phyloP scores from a whole-genome alignment of 306 rosid species.

The Coriaria nepalensis region DNA sequence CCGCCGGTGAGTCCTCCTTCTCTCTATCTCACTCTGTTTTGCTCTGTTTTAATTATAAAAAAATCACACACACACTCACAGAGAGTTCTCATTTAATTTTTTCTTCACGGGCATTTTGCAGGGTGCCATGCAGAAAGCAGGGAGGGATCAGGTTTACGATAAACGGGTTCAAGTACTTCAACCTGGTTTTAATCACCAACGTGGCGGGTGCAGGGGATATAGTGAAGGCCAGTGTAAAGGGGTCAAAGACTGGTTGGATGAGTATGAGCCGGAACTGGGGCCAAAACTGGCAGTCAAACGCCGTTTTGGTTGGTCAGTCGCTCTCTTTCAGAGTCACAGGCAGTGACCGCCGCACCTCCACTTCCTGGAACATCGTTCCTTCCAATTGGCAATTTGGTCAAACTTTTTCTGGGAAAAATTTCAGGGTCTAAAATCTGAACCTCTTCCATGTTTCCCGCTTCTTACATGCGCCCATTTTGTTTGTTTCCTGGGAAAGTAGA shows the following conservation, averaged over 20 bases:
- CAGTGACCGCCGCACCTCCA: constrained; percentile 43
- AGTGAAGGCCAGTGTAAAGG: constrained; percentile 31
- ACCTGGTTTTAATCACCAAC: constrained; percentile 44
- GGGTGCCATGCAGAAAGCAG: constrained; percentile 34
- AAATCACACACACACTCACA: no score
- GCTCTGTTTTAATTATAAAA: no score
- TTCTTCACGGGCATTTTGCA: constrained; percentile 1
- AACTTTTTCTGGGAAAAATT: constrained; percentile 47
- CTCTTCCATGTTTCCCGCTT: background rate
- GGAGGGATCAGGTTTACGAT: constrained; percentile 60
- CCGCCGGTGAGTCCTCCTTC: constrained; percentile 29
- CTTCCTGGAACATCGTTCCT: constrained; percentile 42
- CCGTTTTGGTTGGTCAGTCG: constrained; percentile 40
- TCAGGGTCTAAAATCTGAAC: constrained; percentile 16
- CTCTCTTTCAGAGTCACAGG: constrained; percentile 45
- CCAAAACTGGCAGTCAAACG: constrained; percentile 52
- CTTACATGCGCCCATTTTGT: no score
- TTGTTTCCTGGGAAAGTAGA: no score
- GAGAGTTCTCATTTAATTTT: no score
- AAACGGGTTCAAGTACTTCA: constrained; percentile 52
- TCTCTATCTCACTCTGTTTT: no score
- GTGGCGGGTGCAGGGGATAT: constrained; percentile 60
- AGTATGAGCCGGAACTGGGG: constrained; percentile 65
- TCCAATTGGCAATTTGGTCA: constrained; percentile 57
- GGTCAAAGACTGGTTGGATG: constrained; percentile 39